Conservation (phyloP, 176 grass and related monocot genomes). For the Zoysia pacifica region DNA sequence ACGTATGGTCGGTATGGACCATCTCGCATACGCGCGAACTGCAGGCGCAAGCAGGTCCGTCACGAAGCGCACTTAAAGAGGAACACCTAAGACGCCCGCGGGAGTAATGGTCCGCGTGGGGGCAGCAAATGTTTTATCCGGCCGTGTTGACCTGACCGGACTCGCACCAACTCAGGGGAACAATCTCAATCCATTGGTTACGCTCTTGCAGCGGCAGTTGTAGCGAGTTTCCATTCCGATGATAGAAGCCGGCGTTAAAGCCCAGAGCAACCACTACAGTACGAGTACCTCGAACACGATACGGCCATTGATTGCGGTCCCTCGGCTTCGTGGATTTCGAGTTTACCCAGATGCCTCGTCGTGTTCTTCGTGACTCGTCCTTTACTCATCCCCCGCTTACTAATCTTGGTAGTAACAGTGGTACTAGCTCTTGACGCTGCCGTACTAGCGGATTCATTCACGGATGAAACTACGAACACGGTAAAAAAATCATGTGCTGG, state of each 20-base stretch:
- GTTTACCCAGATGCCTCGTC: slow-evolving; percentile 44
- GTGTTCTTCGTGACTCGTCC: neutral
- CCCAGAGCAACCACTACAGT: slow-evolving; percentile 26
- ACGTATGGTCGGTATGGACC: slow-evolving; percentile 28
- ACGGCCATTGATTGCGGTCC: slow-evolving; percentile 42
- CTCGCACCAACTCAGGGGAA: slow-evolving; percentile 1
- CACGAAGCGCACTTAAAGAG: slow-evolving; percentile 43
- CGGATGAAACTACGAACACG: neutral
- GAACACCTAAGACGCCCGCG: slow-evolving; percentile 52
- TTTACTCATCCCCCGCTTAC: slow-evolving; percentile 6
- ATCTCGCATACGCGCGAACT: slow-evolving; percentile 49
- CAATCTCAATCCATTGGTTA: slow-evolving; percentile 4
- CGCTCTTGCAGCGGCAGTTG: neutral
- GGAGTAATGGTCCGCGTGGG: slow-evolving; percentile 44
- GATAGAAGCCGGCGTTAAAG: slow-evolving; percentile 45
- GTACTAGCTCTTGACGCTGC: neutral
- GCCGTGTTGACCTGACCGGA: slow-evolving; percentile 41
- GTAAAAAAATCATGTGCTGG: slow-evolving; percentile 17
- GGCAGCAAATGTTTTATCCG: neutral
- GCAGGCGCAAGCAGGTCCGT: slow-evolving; percentile 16
- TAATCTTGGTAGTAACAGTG: slow-evolving; percentile 13
- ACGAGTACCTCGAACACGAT: slow-evolving; percentile 17
- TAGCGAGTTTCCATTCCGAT: neutral
- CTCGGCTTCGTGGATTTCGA: slow-evolving; percentile 38
- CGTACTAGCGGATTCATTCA: slow-evolving; percentile 5